Evolutionary conservation across 2,329 filamentous ascomycete genomes (phyloP).

Genomic region (Pseudopithomyces maydicus): DNA sequence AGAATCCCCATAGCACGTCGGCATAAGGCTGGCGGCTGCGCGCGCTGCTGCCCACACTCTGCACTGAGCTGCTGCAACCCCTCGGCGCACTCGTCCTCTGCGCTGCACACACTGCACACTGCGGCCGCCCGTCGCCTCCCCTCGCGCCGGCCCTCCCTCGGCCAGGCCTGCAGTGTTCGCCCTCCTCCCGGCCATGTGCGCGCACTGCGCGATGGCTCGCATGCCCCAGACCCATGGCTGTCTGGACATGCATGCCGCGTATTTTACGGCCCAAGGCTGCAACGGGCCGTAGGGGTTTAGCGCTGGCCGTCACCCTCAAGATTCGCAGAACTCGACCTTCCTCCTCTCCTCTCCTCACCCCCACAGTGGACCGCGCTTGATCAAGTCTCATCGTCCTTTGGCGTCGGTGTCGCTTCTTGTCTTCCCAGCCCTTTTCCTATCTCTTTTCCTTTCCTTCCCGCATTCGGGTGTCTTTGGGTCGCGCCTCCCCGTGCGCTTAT

Average conservation of each 20-base stretch:
- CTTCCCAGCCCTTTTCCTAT: conserved; percentile 37
- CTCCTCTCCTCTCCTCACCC: conserved; percentile 35
- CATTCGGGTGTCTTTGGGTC: conserved; percentile 30
- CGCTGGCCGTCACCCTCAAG: conserved; percentile 26
- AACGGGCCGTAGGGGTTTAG: conserved; percentile 18
- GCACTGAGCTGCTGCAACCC: neutral
- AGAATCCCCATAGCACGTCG: neutral
- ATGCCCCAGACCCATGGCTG: too few relatives aligned
- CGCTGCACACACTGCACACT: neutral
- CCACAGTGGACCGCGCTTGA: conserved; percentile 38
- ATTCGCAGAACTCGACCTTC: conserved; percentile 31
- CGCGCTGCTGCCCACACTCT: too few relatives aligned
- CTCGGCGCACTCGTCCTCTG: neutral
- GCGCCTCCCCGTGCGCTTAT: conserved; percentile 18
- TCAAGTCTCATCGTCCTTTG: conserved; percentile 41
- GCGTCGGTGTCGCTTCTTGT: conserved; percentile 41
- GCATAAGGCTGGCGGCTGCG: conserved; percentile 1
- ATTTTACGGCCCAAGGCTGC: conserved; percentile 9
- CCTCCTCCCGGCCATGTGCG: neutral
- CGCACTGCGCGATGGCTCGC: neutral
- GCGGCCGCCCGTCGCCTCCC: neutral
- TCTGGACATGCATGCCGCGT: neutral
- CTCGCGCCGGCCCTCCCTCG: neutral
- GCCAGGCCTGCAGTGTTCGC: too few relatives aligned
- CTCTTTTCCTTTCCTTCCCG: conserved; percentile 45